Conservation (phyloP, 2,329 filamentous ascomycete genomes). For the Cercospora sp. region DNA sequence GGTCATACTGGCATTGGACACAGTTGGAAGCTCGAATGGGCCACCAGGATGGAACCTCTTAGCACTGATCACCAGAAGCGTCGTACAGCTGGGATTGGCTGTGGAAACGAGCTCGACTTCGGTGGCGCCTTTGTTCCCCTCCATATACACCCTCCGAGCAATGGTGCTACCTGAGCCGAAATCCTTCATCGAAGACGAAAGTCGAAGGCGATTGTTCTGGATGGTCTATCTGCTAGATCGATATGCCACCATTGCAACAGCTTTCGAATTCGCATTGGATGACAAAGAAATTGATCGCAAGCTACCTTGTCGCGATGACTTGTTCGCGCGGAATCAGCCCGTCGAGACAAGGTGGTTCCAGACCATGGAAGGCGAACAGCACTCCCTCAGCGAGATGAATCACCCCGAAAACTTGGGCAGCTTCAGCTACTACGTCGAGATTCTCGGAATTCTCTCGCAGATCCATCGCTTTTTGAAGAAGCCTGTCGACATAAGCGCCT, state of each 20-base stretch:
- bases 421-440: conserved; percentile 88
- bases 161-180: conserved; percentile 80
- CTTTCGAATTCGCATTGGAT: conserved; percentile 86
- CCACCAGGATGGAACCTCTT: conserved; percentile 91
- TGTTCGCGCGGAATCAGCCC: conserved; percentile 79
- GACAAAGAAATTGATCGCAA: conserved; percentile 87
- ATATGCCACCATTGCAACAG: conserved; percentile 86
- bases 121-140: conserved; percentile 74
- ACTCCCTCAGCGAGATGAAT: conserved; percentile 51
- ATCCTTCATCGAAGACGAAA: conserved; percentile 88
- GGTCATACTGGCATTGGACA: conserved; percentile 80
- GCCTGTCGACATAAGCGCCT: conserved; percentile 81
- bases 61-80: conserved; percentile 81
- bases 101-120: conserved; percentile 79
- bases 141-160: conserved; percentile 84
- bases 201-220: conserved; percentile 82
- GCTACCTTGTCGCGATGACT: conserved; percentile 81
- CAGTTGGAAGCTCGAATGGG: conserved; percentile 83
- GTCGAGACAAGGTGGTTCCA: conserved; percentile 84
- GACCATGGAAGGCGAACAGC: conserved; percentile 55
- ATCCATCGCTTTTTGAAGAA: conserved; percentile 87
- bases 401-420: conserved; percentile 79
- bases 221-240: conserved; percentile 89
- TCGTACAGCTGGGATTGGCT: conserved; percentile 82
- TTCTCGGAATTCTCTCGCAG: conserved; percentile 80